Conservation (phyloP, 2,329 filamentous ascomycete genomes). For the Paradendryphiella salina region DNA sequence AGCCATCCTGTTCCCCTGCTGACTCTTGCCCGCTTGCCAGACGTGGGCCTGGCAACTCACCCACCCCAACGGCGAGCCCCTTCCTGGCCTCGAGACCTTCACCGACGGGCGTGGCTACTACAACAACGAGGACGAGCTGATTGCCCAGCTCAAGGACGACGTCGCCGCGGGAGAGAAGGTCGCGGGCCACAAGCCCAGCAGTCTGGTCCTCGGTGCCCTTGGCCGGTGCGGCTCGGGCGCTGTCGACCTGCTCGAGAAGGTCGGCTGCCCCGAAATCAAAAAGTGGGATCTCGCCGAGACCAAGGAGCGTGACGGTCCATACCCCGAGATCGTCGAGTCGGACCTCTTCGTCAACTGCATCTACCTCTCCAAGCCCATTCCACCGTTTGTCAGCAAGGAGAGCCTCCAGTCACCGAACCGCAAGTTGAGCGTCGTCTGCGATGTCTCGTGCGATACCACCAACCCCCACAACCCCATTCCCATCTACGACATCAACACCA, state of each 20-base stretch:
- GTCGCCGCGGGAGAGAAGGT: slow-evolving; percentile 69
- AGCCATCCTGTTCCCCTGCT: neutral
- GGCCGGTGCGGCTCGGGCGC: slow-evolving; percentile 84
- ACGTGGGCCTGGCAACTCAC: slow-evolving; percentile 82
- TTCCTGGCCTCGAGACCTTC: slow-evolving; percentile 65
- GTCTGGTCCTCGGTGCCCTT: slow-evolving; percentile 79
- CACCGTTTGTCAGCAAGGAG: slow-evolving; percentile 76
- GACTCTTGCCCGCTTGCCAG: slow-evolving; percentile 51
- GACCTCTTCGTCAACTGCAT: slow-evolving; percentile 61
- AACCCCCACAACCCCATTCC: slow-evolving; percentile 75
- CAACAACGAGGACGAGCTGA: slow-evolving; percentile 73
- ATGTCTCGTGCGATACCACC: slow-evolving; percentile 66
- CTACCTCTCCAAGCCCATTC: slow-evolving; percentile 77
- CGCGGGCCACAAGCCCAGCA: slow-evolving; percentile 67
- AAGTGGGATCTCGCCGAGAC: slow-evolving; percentile 84
- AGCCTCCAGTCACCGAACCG: slow-evolving; percentile 69
- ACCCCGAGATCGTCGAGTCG: slow-evolving; percentile 72
- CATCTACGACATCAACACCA: slow-evolving; percentile 82
- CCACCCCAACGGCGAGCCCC: slow-evolving; percentile 65
- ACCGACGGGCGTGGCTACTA: slow-evolving; percentile 59
- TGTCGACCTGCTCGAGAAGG: slow-evolving; percentile 74
- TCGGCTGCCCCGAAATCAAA: slow-evolving; percentile 71
- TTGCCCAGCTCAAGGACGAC: slow-evolving; percentile 72
- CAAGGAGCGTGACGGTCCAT: slow-evolving; percentile 65
- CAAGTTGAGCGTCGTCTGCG: slow-evolving; percentile 68